phyloP scores from a whole-genome alignment of 2,329 filamentous ascomycete species.

The Calonectria leucothoes region DNA sequence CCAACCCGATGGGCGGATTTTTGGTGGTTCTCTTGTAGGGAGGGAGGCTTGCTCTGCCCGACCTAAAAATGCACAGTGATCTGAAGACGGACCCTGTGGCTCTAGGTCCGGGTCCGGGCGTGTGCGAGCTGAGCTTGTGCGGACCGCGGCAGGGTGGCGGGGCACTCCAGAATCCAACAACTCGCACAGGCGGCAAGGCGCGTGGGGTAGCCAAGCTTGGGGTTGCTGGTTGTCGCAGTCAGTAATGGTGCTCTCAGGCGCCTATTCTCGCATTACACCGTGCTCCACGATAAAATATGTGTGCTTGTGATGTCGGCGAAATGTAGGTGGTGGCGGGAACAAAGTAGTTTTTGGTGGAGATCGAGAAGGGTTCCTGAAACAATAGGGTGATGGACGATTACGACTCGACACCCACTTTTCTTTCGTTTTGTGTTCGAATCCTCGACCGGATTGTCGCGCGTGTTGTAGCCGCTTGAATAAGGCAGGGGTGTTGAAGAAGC shows the following conservation, averaged over 20 bases:
- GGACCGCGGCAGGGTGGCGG: conserved; percentile 16
- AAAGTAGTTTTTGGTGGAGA: not conserved
- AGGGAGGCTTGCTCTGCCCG: not conserved
- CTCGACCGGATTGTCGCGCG: not conserved
- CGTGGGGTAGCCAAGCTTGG: conserved; percentile 3
- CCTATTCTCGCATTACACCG: not conserved
- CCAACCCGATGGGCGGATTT: not conserved
- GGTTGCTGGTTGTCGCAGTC: not conserved
- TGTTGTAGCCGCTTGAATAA: not conserved
- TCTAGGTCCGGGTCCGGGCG: not conserved
- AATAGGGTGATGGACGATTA: not conserved
- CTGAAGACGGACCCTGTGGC: conserved; percentile 10
- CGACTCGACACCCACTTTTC: not conserved
- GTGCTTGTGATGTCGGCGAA: not conserved
- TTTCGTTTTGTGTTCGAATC: not conserved
- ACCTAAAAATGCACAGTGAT: not conserved
- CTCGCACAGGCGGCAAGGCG: not conserved
- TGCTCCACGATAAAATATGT: too few relatives aligned
- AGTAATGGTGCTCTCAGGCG: not conserved
- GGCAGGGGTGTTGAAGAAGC: not conserved
- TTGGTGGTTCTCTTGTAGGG: not conserved
- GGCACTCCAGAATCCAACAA: conserved; percentile 13
- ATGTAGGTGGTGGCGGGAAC: not conserved
- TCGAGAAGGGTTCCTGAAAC: conserved; percentile 1
- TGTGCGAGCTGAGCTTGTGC: not conserved